Evolutionary conservation across 1,139 yeast species (phyloP).

Genomic region (Maudiozyma humilis): DNA sequence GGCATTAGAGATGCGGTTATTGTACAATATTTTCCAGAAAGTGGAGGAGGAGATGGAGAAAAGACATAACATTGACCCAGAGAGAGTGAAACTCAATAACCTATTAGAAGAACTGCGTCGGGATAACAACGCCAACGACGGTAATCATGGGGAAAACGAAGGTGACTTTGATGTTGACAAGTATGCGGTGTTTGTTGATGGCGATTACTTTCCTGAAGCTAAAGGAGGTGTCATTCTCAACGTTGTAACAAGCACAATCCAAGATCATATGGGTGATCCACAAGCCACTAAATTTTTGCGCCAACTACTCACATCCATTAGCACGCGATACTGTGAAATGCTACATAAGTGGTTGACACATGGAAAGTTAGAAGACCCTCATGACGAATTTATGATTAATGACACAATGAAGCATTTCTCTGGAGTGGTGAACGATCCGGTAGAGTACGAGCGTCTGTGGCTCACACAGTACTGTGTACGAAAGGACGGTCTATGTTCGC

Average conservation of each 20-base stretch:
- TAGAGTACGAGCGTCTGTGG: slow-evolving; percentile 74
- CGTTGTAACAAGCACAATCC: slow-evolving; percentile 52
- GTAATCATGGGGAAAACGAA: neutral
- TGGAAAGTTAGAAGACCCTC: slow-evolving; percentile 73
- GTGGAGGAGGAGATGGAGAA: slow-evolving; percentile 21
- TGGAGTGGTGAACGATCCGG: slow-evolving; percentile 33
- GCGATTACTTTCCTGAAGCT: slow-evolving; percentile 46
- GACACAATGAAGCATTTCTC: slow-evolving; percentile 26
- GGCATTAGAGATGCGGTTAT: slow-evolving; percentile 21
- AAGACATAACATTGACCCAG: slow-evolving; percentile 24
- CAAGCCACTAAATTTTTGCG: slow-evolving; percentile 45
- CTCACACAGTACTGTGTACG: slow-evolving; percentile 70
- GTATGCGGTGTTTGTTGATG: slow-evolving; percentile 34
- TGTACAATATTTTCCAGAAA: slow-evolving; percentile 19
- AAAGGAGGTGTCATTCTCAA: slow-evolving; percentile 64
- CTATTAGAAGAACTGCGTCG: slow-evolving; percentile 28
- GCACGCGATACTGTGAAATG: slow-evolving; percentile 58
- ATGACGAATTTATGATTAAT: slow-evolving; percentile 72
- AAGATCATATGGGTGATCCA: slow-evolving; percentile 58
- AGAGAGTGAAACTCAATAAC: slow-evolving; percentile 27
- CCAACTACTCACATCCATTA: slow-evolving; percentile 48
- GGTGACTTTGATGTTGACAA: slow-evolving; percentile 15
- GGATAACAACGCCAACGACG: slow-evolving; percentile 5
- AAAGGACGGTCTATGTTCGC: slow-evolving; percentile 67
- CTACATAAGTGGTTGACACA: slow-evolving; percentile 68